Conservation (phyloP, 2,329 filamentous ascomycete genomes). For the Colletotrichum tanaceti region DNA sequence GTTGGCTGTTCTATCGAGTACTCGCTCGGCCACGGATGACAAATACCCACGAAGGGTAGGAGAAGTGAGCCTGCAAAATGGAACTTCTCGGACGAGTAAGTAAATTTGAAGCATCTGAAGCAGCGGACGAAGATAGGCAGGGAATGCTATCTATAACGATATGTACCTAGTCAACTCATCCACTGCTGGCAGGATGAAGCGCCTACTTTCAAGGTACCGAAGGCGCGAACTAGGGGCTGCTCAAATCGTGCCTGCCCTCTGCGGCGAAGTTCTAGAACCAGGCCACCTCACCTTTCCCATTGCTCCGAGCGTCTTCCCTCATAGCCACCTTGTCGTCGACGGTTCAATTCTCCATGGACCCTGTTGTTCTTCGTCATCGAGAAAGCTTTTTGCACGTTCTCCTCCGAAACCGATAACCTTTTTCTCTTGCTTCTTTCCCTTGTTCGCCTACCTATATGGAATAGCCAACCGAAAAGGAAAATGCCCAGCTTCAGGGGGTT, state of each 20-base stretch:
- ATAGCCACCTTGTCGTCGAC: not conserved
- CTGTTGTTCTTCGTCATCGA: not conserved
- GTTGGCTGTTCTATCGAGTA: not conserved
- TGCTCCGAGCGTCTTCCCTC: not conserved
- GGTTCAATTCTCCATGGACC: not conserved
- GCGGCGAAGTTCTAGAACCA: not conserved
- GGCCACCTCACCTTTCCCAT: not conserved
- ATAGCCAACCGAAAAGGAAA: slow-evolving; percentile 12
- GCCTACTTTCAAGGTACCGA: not conserved
- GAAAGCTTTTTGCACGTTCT: not conserved
- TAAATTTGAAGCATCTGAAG: too few relatives aligned
- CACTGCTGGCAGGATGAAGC: not conserved
- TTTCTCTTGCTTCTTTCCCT: not conserved
- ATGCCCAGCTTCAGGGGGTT: slow-evolving; percentile 65
- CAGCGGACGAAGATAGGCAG: not conserved
- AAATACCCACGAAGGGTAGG: not conserved
- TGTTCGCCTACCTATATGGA: not conserved
- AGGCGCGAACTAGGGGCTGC: not conserved
- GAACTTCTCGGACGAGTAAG: too few relatives aligned
- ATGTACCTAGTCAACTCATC: not conserved
- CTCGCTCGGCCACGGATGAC: not conserved
- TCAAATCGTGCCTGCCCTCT: not conserved
- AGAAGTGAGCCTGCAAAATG: not conserved
- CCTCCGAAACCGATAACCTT: not conserved
- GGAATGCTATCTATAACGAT: not conserved